Conservation (phyloP, 2,329 filamentous ascomycete genomes). For the Penicillium sp. region DNA sequence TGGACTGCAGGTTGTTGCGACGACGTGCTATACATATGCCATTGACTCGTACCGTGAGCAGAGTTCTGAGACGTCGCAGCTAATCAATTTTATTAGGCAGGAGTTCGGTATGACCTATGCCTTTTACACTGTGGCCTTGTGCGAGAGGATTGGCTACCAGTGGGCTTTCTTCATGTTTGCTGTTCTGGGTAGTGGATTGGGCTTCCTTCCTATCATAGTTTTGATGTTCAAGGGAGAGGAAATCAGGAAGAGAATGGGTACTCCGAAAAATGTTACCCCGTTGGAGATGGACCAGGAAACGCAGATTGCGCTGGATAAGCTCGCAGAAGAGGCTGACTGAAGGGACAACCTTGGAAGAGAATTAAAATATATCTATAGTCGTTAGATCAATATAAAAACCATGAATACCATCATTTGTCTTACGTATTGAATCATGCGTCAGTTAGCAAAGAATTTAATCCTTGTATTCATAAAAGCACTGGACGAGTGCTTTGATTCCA, state of each 20-base stretch:
- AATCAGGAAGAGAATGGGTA: not conserved
- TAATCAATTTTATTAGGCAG: not conserved
- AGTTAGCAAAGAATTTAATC: no score
- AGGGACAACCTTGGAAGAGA: no score
- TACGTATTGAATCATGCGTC: no score
- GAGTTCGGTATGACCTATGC: constrained; percentile 3
- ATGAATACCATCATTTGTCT: no score
- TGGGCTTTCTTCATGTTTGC: constrained; percentile 6
- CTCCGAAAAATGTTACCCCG: not conserved
- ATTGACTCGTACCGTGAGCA: constrained; percentile 1
- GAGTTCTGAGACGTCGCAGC: not conserved
- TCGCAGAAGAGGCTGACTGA: not conserved
- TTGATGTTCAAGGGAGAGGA: constrained; percentile 1
- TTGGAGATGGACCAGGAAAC: not conserved
- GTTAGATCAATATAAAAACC: no score
- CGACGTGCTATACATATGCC: constrained; percentile 1
- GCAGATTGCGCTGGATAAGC: not conserved
- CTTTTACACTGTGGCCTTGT: not conserved
- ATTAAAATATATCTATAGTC: no score
- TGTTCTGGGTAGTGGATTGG: not conserved
- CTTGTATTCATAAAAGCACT: no score
- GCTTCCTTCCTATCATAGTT: not conserved
- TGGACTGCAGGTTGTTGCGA: not conserved
- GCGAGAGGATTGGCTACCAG: not conserved
- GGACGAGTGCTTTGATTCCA: no score